Evolutionary conservation across 179 eudicot genomes (phyloP).

Genomic region (Nepenthes alata): DNA sequence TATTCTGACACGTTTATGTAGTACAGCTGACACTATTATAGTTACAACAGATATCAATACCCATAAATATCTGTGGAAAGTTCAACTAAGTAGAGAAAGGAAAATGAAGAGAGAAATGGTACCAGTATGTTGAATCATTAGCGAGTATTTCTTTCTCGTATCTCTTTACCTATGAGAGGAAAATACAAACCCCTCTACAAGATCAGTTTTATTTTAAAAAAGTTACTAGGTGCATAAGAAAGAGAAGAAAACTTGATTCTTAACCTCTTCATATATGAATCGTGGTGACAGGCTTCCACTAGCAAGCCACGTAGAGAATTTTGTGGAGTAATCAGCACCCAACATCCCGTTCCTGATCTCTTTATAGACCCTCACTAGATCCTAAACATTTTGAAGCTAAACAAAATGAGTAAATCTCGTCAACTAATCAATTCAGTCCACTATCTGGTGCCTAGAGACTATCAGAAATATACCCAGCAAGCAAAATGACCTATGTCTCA

Average conservation of each 20-base stretch:
- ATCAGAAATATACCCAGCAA: too few relatives aligned
- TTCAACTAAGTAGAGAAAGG: not conserved
- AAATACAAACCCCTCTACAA: not conserved
- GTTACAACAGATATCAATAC: too few relatives aligned
- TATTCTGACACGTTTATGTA: too few relatives aligned
- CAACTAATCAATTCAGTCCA: not conserved
- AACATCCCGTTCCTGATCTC: conserved; percentile 86
- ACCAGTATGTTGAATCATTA: conserved; percentile 93
- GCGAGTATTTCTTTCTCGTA: conserved; percentile 59
- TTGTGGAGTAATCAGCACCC: conserved; percentile 94
- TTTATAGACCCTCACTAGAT: conserved; percentile 55
- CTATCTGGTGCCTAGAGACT: not conserved
- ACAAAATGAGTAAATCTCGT: not conserved
- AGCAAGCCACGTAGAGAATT: conserved; percentile 93
- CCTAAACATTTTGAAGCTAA: conserved; percentile 26
- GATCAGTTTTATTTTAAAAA: not conserved
- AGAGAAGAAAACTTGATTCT: not conserved
- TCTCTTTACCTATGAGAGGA: conserved; percentile 52
- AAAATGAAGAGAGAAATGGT: conserved; percentile 7
- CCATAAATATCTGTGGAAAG: not conserved
- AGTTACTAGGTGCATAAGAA: not conserved
- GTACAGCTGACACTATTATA: too few relatives aligned
- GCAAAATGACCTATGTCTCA: too few relatives aligned
- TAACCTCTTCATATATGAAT: conserved; percentile 69
- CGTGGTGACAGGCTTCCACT: conserved; percentile 88